These are phyloP conservation scores for Dictyostelium citrinum DNA, from an alignment of 78 protist species.

Conservation along the genomic window DNA sequence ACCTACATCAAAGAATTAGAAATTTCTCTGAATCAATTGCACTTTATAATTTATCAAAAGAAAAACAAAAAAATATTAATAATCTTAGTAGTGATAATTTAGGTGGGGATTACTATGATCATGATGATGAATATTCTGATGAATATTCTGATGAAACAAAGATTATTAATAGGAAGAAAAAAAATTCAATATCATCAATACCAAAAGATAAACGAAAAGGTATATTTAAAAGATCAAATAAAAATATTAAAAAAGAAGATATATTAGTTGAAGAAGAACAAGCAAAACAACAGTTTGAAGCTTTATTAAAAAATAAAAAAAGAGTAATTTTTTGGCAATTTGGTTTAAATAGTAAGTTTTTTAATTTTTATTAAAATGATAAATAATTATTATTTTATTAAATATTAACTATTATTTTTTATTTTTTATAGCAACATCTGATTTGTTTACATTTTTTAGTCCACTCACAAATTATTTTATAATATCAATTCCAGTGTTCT, in stretches of 20 bases:
- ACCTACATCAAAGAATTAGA: slow-evolving; percentile 71
- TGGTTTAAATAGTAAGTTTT: slow-evolving; percentile 53
- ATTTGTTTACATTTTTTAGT: slow-evolving; percentile 41
- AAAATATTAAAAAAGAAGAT: not conserved
- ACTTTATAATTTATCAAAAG: slow-evolving; percentile 25
- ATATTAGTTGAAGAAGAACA: slow-evolving; percentile 50
- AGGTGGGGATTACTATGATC: not conserved
- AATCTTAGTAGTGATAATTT: not conserved
- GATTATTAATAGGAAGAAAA: not conserved
- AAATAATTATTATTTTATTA: not conserved
- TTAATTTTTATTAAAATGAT: not conserved
- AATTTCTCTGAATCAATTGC: slow-evolving; percentile 79
- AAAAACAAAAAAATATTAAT: not conserved
- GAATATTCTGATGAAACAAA: not conserved
- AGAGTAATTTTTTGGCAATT: slow-evolving; percentile 38
- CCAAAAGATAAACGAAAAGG: not conserved
- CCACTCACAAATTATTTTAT: slow-evolving; percentile 56
- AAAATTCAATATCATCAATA: not conserved
- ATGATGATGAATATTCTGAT: not conserved
- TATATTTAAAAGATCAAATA: not conserved
- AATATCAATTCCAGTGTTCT: slow-evolving; percentile 63
- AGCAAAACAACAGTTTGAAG: slow-evolving; percentile 35
- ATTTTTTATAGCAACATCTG: slow-evolving; percentile 34
- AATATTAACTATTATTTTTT: no score
- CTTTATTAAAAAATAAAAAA: slow-evolving; percentile 18